phyloP scores from a whole-genome alignment of 2,329 filamentous ascomycete species.

The Colletotrichum sp. region DNA sequence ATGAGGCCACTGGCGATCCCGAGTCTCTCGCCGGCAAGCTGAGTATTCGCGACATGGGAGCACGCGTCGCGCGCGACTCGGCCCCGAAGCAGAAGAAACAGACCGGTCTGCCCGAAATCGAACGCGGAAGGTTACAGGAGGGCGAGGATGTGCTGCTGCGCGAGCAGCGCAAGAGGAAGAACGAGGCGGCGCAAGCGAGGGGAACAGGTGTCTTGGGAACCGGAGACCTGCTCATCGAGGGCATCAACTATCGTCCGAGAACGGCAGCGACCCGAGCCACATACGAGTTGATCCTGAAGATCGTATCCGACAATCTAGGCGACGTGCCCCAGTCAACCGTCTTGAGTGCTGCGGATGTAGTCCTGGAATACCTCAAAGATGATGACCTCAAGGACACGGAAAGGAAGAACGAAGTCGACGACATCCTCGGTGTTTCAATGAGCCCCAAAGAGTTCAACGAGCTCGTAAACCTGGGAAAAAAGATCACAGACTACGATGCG shows the following conservation, averaged over 20 bases:
- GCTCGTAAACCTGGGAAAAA: constrained; percentile 94
- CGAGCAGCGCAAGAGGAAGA: constrained; percentile 87
- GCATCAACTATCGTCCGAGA: constrained; percentile 87
- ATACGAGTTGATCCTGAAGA: constrained; percentile 92
- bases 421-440: constrained; percentile 84
- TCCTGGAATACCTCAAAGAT: constrained; percentile 91
- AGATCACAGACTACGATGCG: constrained; percentile 97
- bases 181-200: constrained; percentile 69
- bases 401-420: constrained; percentile 97
- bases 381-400: constrained; percentile 96
- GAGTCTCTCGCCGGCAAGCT: constrained; percentile 95
- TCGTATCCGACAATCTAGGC: constrained; percentile 86
- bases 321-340: constrained; percentile 93
- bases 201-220: constrained; percentile 82
- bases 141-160: constrained; percentile 83
- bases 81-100: constrained; percentile 84
- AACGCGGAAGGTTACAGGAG: constrained; percentile 78
- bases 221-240: constrained; percentile 86
- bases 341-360: constrained; percentile 90
- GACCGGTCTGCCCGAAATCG: constrained; percentile 69
- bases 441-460: constrained; percentile 95
- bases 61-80: constrained; percentile 77
- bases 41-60: constrained; percentile 94
- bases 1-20: constrained; percentile 95
- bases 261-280: constrained; percentile 91